A percentile compares a stretch with the other conserved stretches of the same genome.
phyloP scores from a whole-genome alignment of 371 early-diverging fungal species.

The Mortierella sp. region DNA sequence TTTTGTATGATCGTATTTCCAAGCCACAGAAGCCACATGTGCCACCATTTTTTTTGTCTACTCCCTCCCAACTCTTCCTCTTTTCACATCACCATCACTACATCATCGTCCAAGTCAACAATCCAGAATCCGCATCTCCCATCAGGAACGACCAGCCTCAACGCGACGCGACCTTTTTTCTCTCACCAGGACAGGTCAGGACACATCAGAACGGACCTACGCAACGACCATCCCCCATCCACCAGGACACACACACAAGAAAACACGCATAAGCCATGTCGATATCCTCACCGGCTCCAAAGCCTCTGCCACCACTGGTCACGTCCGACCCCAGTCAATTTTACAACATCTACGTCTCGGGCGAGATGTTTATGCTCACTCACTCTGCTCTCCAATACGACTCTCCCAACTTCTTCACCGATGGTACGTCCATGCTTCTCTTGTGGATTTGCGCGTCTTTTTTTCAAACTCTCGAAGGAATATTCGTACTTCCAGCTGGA shows the following conservation, averaged over 20 bases:
- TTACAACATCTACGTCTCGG: constrained; percentile 53
- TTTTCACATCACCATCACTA: background rate
- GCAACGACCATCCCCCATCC: background rate
- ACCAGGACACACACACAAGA: background rate
- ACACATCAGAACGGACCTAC: background rate
- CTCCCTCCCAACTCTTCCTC: background rate
- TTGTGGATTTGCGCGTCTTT: background rate
- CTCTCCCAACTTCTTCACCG: constrained; percentile 54
- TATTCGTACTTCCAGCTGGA: background rate
- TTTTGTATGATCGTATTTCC: background rate
- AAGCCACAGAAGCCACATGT: constrained; percentile 10
- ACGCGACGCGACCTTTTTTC: background rate
- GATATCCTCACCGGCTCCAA: constrained; percentile 36
- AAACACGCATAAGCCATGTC: constrained; percentile 1
- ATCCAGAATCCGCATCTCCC: background rate
- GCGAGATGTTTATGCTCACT: constrained; percentile 42
- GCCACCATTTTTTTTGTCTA: background rate
- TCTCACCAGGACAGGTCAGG: background rate
- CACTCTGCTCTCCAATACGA: constrained; percentile 49
- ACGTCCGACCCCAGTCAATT: constrained; percentile 36
- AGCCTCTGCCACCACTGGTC: constrained; percentile 44
- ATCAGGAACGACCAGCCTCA: background rate
- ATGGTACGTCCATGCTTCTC: constrained; percentile 20
- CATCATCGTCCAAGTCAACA: background rate
- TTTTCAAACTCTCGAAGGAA: background rate